Evolutionary conservation across 2,329 filamentous ascomycete genomes (phyloP).

Genomic region (Nemania abortiva): DNA sequence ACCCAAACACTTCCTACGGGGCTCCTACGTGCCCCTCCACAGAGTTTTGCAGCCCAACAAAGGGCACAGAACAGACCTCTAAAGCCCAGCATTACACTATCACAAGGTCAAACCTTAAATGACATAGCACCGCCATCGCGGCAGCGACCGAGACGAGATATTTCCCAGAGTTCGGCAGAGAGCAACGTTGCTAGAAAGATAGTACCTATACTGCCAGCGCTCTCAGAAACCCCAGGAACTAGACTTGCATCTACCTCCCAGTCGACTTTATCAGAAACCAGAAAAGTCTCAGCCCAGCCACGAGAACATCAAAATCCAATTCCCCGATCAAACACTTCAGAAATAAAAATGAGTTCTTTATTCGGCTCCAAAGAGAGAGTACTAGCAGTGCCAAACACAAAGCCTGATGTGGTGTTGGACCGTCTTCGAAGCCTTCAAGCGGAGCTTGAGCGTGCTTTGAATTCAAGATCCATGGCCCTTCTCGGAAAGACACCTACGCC

Average conservation of each 20-base stretch:
- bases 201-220: constrained; percentile 33
- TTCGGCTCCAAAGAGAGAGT: constrained; percentile 68
- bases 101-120: constrained; percentile 51
- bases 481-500: constrained; percentile 66
- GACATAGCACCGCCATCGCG: constrained; percentile 50
- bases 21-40: constrained; percentile 66
- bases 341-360: constrained; percentile 56
- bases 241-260: constrained; percentile 25
- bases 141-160: constrained; percentile 47
- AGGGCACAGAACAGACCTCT: constrained; percentile 66
- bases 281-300: constrained; percentile 15
- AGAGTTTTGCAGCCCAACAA: constrained; percentile 76
- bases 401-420: constrained; percentile 69
- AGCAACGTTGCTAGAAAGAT: constrained; percentile 43
- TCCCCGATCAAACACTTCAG: constrained; percentile 23
- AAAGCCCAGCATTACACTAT: constrained; percentile 42
- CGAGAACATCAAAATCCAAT: constrained; percentile 32
- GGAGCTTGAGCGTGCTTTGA: constrained; percentile 72
- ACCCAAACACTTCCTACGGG: constrained; percentile 56
- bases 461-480: constrained; percentile 72
- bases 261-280: constrained; percentile 23
- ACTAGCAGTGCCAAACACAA: constrained; percentile 63
- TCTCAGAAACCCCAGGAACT: constrained; percentile 25
- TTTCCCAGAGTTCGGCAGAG: constrained; percentile 46
- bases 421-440: constrained; percentile 68